phyloP scores from a whole-genome alignment of 208 protist genomes.

The Leishmania turanica region DNA sequence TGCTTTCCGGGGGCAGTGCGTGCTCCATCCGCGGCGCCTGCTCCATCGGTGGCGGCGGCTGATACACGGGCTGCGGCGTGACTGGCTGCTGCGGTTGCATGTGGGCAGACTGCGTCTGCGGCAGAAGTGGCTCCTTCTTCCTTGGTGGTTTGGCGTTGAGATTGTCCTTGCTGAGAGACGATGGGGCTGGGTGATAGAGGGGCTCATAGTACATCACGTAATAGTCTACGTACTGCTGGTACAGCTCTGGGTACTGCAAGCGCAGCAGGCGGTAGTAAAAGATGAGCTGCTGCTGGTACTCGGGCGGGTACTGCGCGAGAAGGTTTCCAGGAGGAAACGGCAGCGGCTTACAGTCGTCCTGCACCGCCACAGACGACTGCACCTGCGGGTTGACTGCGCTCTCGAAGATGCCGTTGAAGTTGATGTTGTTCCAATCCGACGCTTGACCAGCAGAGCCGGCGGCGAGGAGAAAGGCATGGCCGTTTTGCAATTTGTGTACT shows the following conservation, averaged over 20 bases:
- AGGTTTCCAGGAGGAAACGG: constrained; percentile 52
- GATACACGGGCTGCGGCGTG: constrained; percentile 5
- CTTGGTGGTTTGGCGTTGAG: background rate
- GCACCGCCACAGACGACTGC: constrained; percentile 13
- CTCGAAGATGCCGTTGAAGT: constrained; percentile 31
- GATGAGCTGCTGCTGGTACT: constrained; percentile 54
- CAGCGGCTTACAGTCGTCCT: constrained; percentile 37
- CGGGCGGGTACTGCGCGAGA: constrained; percentile 48
- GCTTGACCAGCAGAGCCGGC: background rate
- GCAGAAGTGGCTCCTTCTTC: constrained; percentile 11
- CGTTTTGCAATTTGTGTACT: background rate
- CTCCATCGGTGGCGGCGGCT: background rate
- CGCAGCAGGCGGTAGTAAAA: constrained; percentile 53
- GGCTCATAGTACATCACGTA: constrained; percentile 55
- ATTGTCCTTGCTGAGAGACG: constrained; percentile 9
- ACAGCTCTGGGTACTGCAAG: constrained; percentile 53
- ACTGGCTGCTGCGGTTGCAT: constrained; percentile 7
- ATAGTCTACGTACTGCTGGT: constrained; percentile 62
- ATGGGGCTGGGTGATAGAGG: constrained; percentile 26
- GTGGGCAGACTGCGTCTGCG: constrained; percentile 3
- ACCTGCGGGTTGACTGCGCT: constrained; percentile 13
- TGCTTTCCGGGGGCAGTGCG: background rate
- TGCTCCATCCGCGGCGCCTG: background rate
- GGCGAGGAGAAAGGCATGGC: background rate
- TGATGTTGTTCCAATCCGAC: constrained; percentile 24